Evolutionary conservation across 805 yeast genomes (phyloP), one percentile per base, ranked within the genome.

Genomic region (Jamesozyma hellenica): DNA sequence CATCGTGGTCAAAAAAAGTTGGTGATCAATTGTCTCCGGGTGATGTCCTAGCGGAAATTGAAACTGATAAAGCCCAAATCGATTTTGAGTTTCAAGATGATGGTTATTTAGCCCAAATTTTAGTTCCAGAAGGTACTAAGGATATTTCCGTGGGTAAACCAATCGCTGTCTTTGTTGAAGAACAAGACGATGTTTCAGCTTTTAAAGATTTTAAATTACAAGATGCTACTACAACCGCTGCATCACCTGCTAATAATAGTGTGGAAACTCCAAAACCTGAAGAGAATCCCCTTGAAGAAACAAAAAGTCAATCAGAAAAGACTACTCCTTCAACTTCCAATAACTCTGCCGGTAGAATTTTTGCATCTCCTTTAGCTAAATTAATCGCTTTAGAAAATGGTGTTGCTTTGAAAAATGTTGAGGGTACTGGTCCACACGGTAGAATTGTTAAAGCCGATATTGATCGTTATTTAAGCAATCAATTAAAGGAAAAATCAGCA

Each of bases 71-170:
- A 71, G 96, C 97, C 39, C 79, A 87, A 45, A 90, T 88, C 96
- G 97, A 88, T 68, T 90, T 86, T 53, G 97, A 88, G 68, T 90
- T 88, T 72, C 96, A 88, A 70, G 97, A 88, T 58, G 98, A 90
- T 48, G 96, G 96, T 39, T 87, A 58, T 68, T 67, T 87, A 56
- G 96, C 96, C 48, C 85, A 87, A 71, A 81, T 84, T 53, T 66
- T 87, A 49, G 74, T 86, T 45, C 85, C 75, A 26, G 86, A 77
- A 43, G 95, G 96, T 40, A 66, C 95, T 40, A 80, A 85, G 64
- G 96, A 90, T 58, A 70, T 90, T 40, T 92, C 94, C 29, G 95
- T 92, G 35, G 94, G 94, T 56, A 79, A 81, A 67, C 97, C 98
- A 56, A 83, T 92, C 62, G 98, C 95, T 46, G 96, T 92, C 32